Percentiles rank a stretch among this genome's conserved stretches.
phyloP scores from a whole-genome alignment of 2,329 filamentous ascomycete species.

The Pyrenochaeta sp. region DNA sequence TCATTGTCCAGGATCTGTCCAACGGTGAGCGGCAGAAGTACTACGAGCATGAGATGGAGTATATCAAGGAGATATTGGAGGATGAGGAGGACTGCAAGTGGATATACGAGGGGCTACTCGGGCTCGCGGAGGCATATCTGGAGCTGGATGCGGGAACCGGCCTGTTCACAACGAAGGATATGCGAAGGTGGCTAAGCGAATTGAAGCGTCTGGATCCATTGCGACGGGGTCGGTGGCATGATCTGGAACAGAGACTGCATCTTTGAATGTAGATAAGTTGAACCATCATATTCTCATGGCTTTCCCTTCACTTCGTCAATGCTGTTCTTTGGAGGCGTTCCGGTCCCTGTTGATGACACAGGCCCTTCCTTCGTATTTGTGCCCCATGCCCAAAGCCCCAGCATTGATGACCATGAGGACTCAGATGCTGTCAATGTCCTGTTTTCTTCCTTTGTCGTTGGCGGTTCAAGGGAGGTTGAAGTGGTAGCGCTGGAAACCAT shows the following conservation, averaged over 20 bases:
- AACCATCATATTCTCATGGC: constrained; percentile 61
- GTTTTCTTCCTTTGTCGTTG: constrained; percentile 15
- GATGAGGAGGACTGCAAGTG: constrained; percentile 80
- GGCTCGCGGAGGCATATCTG: constrained; percentile 72
- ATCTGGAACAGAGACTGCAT: constrained; percentile 65
- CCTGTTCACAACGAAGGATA: constrained; percentile 54
- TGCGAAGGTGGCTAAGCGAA: constrained; percentile 65
- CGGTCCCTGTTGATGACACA: constrained; percentile 44
- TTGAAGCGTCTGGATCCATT: constrained; percentile 77
- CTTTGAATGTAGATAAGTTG: constrained; percentile 34
- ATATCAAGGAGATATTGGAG: constrained; percentile 73
- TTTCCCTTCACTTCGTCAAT: constrained; percentile 66
- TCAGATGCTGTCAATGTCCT: constrained; percentile 10
- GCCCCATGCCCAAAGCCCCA: constrained; percentile 47
- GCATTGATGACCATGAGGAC: constrained; percentile 36
- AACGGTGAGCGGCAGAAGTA: constrained; percentile 70
- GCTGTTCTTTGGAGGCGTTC: constrained; percentile 60
- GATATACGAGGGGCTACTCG: constrained; percentile 86
- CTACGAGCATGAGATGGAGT: constrained; percentile 74
- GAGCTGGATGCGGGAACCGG: constrained; percentile 55
- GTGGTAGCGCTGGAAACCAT: constrained; percentile 20
- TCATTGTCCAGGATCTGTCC: constrained; percentile 72
- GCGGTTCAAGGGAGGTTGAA: constrained; percentile 18
- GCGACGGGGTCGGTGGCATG: constrained; percentile 77
- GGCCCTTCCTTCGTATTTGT: constrained; percentile 49